Evolutionary conservation across 2,329 filamentous ascomycete genomes (phyloP), one percentile per base, ranked within the genome.

Genomic region (Scedosporium aurantiacum): DNA sequence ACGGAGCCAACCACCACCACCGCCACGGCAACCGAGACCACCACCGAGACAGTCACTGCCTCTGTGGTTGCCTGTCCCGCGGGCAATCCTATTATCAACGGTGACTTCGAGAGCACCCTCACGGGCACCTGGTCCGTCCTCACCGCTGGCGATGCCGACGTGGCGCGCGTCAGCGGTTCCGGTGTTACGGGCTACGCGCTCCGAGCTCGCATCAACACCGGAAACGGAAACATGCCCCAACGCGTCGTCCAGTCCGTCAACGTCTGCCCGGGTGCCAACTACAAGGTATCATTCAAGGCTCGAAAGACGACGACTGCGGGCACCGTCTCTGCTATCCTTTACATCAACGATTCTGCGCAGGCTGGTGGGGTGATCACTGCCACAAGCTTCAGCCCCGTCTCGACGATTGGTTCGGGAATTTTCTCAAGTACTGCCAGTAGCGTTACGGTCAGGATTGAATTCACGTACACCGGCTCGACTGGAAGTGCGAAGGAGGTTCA

Each of bases 71-170:
- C 54, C 10, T 57, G 54, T 6, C 54, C 54, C 23, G 21, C 23
- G 14, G 54, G 54, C 54, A 23, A 57, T 27, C 54, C 57, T 37
- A 18, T 43, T 2, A 40, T 67, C 67, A 3, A 68, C 63, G 5
- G 63, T 62, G 64, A 75, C 66, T 63, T 70, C 66, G 3, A 74
- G 50, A 0, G 70, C 72, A 1, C 1, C 27, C 16, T 57, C 25
- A 40, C 27, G 27, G 27, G 54, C 25, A 57, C 14, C 28, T 57
- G 54, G 54, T 16, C 16, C 25, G 14, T 23, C 54, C 27, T 32
- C 25, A 4, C 16, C 3, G 25, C 54, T 10, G 54, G 27, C 12
- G 54, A 57, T 40, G 32, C 21, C 54, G 7, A 1, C n/a, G n/a
- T 57, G 14, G 54, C 40, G 4, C 54, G 54, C 12, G 25, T 21